Evolutionary conservation across 2,329 filamentous ascomycete genomes (phyloP), one percentile per base, ranked within the genome.

Genomic region (Cercospora beticola): DNA sequence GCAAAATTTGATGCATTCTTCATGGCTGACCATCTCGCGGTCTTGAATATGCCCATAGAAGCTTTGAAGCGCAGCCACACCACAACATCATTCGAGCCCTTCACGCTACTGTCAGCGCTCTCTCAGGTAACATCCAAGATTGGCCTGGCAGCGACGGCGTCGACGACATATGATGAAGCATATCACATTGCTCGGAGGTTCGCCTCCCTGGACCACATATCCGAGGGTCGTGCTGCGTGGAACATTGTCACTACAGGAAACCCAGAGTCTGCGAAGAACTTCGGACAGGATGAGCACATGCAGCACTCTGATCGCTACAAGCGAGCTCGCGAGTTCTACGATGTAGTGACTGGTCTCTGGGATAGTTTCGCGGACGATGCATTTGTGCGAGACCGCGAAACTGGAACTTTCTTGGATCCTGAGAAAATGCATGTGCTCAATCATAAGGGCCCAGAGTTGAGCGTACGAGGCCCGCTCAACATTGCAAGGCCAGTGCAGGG

Each of bases 61-160:
- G 86, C 86, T 1, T 79, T 88, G 10, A 85, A 85, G 71, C 83
- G 86, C 31, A 87, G 84, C 68, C 86, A 88, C 64, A 88, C 86
- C 0, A 84, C 86, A 0, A 87, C 85, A 0, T 87, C 85, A 0
- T 87, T 87, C 67, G 86, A 87, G 71, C 85, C 3, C 9, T 75
- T 75, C 33, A 75, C 74, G 0, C 67, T 77, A 16, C 78, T 85
- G 6, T 78, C 83, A 0, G 83, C 83, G 1, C 80, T 85, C 76
- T 82, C 83, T 1, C 79, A 82, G 3, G 77, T 75, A 7, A 80
- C 84, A 0, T 79, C 82, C 56, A 81, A 78, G 21, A 80, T 86
- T 5, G 75, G 74, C 5, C 77, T 81, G 16, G 78, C 77, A 8
- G 73, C 81, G 1, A 81, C 80, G 2, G 77, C 78, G 1, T 75